Conservation (phyloP, 352 stramenopile species). For the Phytopythium cucurbitacearum region DNA sequence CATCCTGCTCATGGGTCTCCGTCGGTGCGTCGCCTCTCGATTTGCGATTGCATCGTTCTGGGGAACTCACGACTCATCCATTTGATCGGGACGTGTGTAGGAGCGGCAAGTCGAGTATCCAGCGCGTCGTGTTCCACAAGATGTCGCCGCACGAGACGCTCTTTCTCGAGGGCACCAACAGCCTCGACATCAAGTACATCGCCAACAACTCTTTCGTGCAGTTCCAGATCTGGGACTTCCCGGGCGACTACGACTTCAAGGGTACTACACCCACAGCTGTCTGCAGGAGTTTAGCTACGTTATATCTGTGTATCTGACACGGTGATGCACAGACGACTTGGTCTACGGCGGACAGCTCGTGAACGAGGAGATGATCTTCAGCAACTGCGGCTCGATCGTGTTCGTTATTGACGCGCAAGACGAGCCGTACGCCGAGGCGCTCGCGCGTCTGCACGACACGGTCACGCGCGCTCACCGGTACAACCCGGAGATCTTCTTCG, state of each 20-base stretch:
- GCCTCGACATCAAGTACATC: conserved; percentile 94
- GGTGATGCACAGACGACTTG: conserved; percentile 58
- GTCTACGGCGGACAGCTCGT: conserved; percentile 85
- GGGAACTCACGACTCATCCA: background rate
- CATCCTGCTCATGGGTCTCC: conserved; percentile 97
- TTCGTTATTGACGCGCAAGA: conserved; percentile 99
- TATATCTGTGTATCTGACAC: background rate
- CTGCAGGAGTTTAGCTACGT: background rate
- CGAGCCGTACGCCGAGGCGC: conserved; percentile 83
- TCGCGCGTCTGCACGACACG: conserved; percentile 86
- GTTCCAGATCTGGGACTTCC: conserved; percentile 99
- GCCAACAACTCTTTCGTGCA: conserved; percentile 97
- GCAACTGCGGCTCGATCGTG: conserved; percentile 91
- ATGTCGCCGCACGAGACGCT: conserved; percentile 98
- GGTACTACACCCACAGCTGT: conserved; percentile 10
- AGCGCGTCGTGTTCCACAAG: conserved; percentile 99
- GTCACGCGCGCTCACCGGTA: conserved; percentile 83
- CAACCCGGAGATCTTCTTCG: conserved; percentile 96
- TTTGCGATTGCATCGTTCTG: background rate
- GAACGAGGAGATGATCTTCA: conserved; percentile 92
- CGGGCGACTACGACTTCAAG: conserved; percentile 93
- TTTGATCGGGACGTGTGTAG: conserved; percentile 14
- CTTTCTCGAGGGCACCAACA: conserved; percentile 90
- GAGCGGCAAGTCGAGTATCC: conserved; percentile 87
- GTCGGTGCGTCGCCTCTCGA: conserved; percentile 37